Percentiles rank a stretch among this genome's conserved stretches.
Conservation (phyloP, 2,329 filamentous ascomycete genomes). For the Tolypocladium cylindrosporum region DNA sequence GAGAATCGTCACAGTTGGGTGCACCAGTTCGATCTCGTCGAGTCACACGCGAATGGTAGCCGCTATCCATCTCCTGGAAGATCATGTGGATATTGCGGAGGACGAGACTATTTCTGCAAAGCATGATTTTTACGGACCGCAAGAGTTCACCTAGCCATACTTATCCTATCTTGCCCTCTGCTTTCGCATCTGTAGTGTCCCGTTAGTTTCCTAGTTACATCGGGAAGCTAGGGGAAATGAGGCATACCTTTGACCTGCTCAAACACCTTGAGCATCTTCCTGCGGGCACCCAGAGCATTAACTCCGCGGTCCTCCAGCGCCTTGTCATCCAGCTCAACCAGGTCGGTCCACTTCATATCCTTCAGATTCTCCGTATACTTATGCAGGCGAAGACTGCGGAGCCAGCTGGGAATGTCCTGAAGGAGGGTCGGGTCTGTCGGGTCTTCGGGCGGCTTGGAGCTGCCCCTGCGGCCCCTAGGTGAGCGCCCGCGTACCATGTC, state of each 20-base stretch:
- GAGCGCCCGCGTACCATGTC: slow-evolving; percentile 86
- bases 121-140: neutral
- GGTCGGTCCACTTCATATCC: slow-evolving; percentile 91
- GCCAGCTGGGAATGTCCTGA: slow-evolving; percentile 92
- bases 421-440: slow-evolving; percentile 84
- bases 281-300: slow-evolving; percentile 84
- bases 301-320: slow-evolving; percentile 88
- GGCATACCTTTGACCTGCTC: slow-evolving; percentile 75
- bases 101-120: neutral
- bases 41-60: neutral
- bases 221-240: neutral
- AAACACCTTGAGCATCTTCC: slow-evolving; percentile 99
- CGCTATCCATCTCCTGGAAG: neutral
- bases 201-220: slow-evolving; percentile 10
- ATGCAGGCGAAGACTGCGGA: slow-evolving; percentile 87
- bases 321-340: slow-evolving; percentile 86
- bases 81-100: neutral
- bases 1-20: too few species aligned
- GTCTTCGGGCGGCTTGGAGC: slow-evolving; percentile 95
- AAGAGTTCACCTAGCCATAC: neutral
- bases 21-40: too few species aligned
- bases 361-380: slow-evolving; percentile 99
- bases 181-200: slow-evolving; percentile 50
- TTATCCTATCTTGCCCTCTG: slow-evolving; percentile 58
- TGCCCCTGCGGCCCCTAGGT: slow-evolving; percentile 82